These are phyloP conservation scores for Santalum album DNA, from an alignment of 164 flowering plant species.

Conservation along the genomic window DNA sequence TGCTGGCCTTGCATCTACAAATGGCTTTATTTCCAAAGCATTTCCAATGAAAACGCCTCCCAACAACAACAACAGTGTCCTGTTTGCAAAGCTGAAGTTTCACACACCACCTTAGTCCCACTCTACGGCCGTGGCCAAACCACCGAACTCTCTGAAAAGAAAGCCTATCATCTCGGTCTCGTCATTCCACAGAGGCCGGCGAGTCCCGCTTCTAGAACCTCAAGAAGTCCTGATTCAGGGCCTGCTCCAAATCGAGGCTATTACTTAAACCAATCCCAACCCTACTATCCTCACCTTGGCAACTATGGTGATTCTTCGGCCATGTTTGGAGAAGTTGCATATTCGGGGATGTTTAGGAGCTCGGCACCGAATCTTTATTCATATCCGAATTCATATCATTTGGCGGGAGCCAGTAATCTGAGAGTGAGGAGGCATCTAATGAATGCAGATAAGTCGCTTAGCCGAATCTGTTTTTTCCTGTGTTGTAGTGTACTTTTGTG, in stretches of 20 bases:
- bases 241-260: conserved; percentile 10
- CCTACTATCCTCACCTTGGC: conserved; percentile 6
- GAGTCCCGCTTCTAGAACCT: conserved; percentile 18
- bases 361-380: conserved; percentile 19
- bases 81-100: conserved; percentile 48
- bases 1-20: conserved; percentile 72
- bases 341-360: conserved; percentile 35
- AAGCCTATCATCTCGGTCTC: no score
- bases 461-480: conserved; percentile 44
- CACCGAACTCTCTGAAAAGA: conserved; percentile 15
- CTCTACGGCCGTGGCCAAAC: conserved; percentile 38
- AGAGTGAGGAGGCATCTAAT: conserved; percentile 26
- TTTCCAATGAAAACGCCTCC: background rate
- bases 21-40: conserved; percentile 35
- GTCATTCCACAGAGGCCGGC: conserved; percentile 44
- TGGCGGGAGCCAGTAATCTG: conserved; percentile 17
- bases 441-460: conserved; percentile 41
- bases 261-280: conserved; percentile 4
- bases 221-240: background rate
- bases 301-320: conserved; percentile 14
- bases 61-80: conserved; percentile 33
- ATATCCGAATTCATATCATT: conserved; percentile 31
- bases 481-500: conserved; percentile 38
- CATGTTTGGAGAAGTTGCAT: conserved; percentile 22
- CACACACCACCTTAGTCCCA: conserved; percentile 37